A percentile compares a stretch with the other conserved stretches of the same genome.
phyloP scores from a whole-genome alignment of 805 yeast genomes.

The Ogataea allantospora region DNA sequence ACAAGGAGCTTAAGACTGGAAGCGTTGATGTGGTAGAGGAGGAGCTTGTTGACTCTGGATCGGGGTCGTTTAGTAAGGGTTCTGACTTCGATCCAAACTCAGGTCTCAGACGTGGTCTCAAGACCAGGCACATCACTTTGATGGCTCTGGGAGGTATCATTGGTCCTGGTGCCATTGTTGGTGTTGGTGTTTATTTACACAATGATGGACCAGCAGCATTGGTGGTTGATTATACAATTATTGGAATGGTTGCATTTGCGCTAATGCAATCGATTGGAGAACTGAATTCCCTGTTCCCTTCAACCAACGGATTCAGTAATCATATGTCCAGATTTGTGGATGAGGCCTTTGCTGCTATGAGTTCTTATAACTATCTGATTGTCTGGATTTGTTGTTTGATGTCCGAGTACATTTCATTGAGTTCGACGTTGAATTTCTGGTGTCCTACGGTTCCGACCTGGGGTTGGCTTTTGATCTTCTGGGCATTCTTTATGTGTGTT shows the following conservation, averaged over 20 bases:
- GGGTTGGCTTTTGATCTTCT: slow-evolving; percentile 52
- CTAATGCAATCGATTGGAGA: slow-evolving; percentile 55
- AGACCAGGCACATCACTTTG: slow-evolving; percentile 49
- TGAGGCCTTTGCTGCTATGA: slow-evolving; percentile 50
- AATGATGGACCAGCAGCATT: slow-evolving; percentile 51
- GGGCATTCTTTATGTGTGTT: slow-evolving; percentile 46
- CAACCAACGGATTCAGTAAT: slow-evolving; percentile 43
- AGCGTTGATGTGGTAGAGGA: neutral
- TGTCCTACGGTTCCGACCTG: slow-evolving; percentile 51
- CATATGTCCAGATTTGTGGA: slow-evolving; percentile 48
- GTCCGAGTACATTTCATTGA: slow-evolving; percentile 50
- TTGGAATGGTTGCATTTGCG: slow-evolving; percentile 49
- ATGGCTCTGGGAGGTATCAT: slow-evolving; percentile 54
- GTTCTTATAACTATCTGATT: slow-evolving; percentile 49
- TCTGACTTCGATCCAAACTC: slow-evolving; percentile 28
- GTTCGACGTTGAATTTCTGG: slow-evolving; percentile 48
- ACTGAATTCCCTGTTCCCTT: slow-evolving; percentile 44
- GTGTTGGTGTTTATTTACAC: slow-evolving; percentile 44
- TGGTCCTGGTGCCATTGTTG: slow-evolving; percentile 54
- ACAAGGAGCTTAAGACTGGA: neutral
- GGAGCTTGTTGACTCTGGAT: neutral
- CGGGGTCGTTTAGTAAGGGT: slow-evolving; percentile 71
- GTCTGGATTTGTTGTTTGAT: slow-evolving; percentile 53
- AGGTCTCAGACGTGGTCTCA: slow-evolving; percentile 44
- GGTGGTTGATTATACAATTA: slow-evolving; percentile 43